These are phyloP conservation scores for Vitis hybrid DNA, from an alignment of 177 flowering plant genomes.

Conservation along the genomic window DNA sequence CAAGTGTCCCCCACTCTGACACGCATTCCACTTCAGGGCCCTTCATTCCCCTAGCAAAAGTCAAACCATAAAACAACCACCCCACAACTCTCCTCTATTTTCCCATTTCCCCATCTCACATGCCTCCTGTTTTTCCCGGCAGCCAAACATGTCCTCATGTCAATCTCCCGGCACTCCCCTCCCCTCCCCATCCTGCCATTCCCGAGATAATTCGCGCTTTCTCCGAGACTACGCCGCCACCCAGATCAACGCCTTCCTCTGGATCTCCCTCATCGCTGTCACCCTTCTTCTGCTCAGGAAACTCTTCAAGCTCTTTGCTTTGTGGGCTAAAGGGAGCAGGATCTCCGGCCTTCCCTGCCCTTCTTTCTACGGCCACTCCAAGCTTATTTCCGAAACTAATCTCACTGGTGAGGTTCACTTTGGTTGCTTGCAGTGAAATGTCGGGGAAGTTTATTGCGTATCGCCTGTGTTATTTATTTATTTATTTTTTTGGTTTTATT, in stretches of 20 bases:
- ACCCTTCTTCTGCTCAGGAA: slow-evolving; percentile 39
- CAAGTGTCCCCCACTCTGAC: too few relatives aligned
- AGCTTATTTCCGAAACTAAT: slow-evolving; percentile 30
- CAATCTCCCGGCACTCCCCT: not conserved
- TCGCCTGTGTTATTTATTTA: not conserved
- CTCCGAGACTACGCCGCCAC: slow-evolving; percentile 25
- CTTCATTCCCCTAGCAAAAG: not conserved
- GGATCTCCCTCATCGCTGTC: slow-evolving; percentile 48
- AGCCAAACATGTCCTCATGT: not conserved
- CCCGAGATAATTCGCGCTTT: not conserved
- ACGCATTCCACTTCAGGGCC: too few relatives aligned
- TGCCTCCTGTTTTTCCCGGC: too few relatives aligned
- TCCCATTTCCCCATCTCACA: too few relatives aligned
- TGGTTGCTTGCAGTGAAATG: not conserved
- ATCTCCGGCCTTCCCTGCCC: slow-evolving; percentile 65
- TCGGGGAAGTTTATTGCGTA: too few relatives aligned
- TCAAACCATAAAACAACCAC: not conserved
- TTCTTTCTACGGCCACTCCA: slow-evolving; percentile 56
- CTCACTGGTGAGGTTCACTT: slow-evolving; percentile 38
- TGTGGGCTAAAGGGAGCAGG: slow-evolving; percentile 39
- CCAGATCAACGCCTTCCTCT: slow-evolving; percentile 53
- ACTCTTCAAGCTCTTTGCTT: slow-evolving; percentile 27
- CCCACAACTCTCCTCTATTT: not conserved
- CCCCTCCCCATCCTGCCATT: not conserved
- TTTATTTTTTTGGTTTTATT: not conserved